Conservation (phyloP, 108 stramenopile species). For the Pelagomonas calceolata region DNA sequence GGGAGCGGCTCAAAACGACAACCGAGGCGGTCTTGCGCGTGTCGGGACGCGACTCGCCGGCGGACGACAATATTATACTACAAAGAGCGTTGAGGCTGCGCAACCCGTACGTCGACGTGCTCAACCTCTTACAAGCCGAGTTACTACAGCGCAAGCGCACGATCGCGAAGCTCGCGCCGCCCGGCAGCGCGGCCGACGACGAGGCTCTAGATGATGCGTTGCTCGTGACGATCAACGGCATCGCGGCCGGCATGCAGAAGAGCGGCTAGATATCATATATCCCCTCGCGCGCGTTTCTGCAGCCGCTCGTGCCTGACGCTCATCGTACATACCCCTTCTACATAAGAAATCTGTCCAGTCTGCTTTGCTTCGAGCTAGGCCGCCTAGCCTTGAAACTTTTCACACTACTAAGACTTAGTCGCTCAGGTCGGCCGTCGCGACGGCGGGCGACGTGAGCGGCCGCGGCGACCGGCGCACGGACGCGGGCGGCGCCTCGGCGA, state of each 20-base stretch:
- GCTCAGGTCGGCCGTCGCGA: too few relatives aligned
- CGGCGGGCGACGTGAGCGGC: too few relatives aligned
- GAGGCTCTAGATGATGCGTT: constrained; percentile 82
- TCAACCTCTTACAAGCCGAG: constrained; percentile 92
- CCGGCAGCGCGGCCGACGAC: constrained; percentile 37
- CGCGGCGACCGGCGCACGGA: too few relatives aligned
- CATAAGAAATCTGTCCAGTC: too few relatives aligned
- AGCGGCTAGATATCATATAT: constrained; percentile 72
- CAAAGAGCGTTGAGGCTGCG: constrained; percentile 76
- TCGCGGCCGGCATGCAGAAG: constrained; percentile 94
- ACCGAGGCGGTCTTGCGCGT: constrained; percentile 64
- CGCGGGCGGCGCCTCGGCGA: too few relatives aligned
- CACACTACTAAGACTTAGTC: too few relatives aligned
- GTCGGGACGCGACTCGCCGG: constrained; percentile 60
- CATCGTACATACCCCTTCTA: too few relatives aligned
- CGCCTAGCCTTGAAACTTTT: too few relatives aligned
- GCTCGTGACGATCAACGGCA: constrained; percentile 79
- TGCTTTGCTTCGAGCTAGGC: too few relatives aligned
- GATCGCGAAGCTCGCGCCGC: constrained; percentile 20
- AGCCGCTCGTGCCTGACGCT: too few relatives aligned
- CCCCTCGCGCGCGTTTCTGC: too few relatives aligned
- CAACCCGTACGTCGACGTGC: constrained; percentile 88
- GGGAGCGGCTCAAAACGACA: constrained; percentile 65
- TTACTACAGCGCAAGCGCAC: constrained; percentile 65
- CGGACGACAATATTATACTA: constrained; percentile 64